Base-by-base conservation (phyloP, 2,329 filamentous ascomycete species). In the Trichoderma guizhouense region DNA sequence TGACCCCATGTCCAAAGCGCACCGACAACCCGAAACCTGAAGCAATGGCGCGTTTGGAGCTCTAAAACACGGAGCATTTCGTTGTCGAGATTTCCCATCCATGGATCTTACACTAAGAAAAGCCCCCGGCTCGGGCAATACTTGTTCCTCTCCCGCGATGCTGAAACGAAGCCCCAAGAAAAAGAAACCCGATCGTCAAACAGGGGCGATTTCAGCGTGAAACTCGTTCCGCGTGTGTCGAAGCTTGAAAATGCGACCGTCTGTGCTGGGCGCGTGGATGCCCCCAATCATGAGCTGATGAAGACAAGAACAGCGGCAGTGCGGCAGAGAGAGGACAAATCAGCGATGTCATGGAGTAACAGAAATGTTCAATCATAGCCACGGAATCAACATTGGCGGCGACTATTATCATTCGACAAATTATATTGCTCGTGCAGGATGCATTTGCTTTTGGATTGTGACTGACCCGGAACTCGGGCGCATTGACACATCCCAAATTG, bases 191-290 rank as follows among this genome's bases (percentile, higher is more conserved):
- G 28, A 60, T 60, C 28, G 57, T 69, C 67, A 62, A 69, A 69
- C 67, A 69, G 67, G 55, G 67, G 67, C n/a, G 15, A 61, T 21
- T 69, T 69, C 39, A 69, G 26, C 67, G 24, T 61, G 67, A 61
- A 69, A 69, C 67, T 15, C 8, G 39, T 61, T n/a, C 39, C 57
- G 67, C 51, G 57, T 34, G 67, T 61, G 21, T 61, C 28, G 28
- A 53, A n/a, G 15, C 28, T 32, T 9, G 26, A 39, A 47, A 21
- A 9, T n/a, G 32, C 8, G 2, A 7, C 24, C n/a, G 55, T 69
- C 66, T 51, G 55, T 51, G 39, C 28, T 51, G 12, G 28, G 12
- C 14, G 55, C 55, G 28, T 53, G 47, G 47, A 24, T 14, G 47
- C 47, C 1, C 3, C 47, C 47, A 53, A 53, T 53, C 47, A 53